phyloP scores from a whole-genome alignment of 352 stramenopile species.

The Aphanomyces astaci region DNA sequence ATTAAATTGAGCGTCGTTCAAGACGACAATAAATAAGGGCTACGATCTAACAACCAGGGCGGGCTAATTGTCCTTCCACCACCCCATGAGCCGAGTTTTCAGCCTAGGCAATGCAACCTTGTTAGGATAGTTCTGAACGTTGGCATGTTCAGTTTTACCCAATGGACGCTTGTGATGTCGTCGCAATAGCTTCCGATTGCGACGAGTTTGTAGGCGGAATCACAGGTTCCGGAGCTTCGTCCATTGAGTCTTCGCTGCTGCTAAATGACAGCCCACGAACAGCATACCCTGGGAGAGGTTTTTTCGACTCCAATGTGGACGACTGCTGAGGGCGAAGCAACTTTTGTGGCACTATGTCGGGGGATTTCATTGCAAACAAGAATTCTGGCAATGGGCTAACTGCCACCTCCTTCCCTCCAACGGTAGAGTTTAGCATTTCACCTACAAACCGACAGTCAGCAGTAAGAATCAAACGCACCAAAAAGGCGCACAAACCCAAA shows the following conservation, averaged over 20 bases:
- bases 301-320: background rate
- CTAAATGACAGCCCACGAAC: background rate
- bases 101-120: background rate
- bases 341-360: background rate
- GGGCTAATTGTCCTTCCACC: conserved; percentile 13
- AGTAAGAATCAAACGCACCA: no score
- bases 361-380: background rate
- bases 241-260: conserved; percentile 12
- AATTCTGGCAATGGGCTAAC: no score
- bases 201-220: background rate
- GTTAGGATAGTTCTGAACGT: background rate
- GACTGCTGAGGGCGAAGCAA: background rate
- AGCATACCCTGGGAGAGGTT: background rate
- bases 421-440: no score
- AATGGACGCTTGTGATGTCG: background rate
- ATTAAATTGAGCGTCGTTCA: no score
- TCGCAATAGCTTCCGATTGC: background rate
- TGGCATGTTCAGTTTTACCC: background rate
- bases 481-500: no score
- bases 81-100: conserved; percentile 2
- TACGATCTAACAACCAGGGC: no score
- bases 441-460: no score
- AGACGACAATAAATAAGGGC: no score
- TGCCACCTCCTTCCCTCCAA: no score
- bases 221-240: background rate